phyloP scores from a whole-genome alignment of 805 yeast genomes.

The Hanseniaspora singularis region DNA sequence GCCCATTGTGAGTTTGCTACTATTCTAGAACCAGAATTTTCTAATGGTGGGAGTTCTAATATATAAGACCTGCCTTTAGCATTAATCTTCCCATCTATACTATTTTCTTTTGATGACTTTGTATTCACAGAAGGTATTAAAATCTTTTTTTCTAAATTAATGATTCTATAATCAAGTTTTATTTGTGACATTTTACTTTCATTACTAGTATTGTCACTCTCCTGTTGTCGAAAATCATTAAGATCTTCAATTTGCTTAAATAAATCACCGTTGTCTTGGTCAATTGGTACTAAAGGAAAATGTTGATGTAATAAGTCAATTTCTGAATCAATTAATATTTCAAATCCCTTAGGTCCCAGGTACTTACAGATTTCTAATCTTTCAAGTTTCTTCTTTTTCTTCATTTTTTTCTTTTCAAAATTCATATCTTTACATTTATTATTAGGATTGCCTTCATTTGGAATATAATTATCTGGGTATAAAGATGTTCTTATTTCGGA shows the following conservation, averaged over 20 bases:
- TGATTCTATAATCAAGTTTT: conserved; percentile 25
- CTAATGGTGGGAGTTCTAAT: conserved; percentile 4
- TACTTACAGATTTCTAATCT: conserved; percentile 13
- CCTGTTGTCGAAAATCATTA: conserved; percentile 9
- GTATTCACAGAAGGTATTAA: conserved; percentile 11
- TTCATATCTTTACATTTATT: conserved; percentile 44
- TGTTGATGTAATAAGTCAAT: conserved; percentile 25
- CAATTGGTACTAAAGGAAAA: conserved; percentile 26
- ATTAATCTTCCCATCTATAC: conserved; percentile 15
- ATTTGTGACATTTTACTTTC: conserved; percentile 57
- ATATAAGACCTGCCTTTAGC: conserved; percentile 7
- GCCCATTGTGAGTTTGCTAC: conserved; percentile 24
- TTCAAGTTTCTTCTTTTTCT: conserved; percentile 68
- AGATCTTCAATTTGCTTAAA: conserved; percentile 18
- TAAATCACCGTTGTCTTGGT: conserved; percentile 15
- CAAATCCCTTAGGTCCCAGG: conserved; percentile 24
- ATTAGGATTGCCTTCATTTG: background rate
- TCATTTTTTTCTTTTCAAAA: conserved; percentile 76
- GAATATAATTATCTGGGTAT: background rate
- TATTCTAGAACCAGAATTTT: background rate
- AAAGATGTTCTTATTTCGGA: no score
- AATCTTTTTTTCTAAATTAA: conserved; percentile 3
- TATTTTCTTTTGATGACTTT: conserved; percentile 19
- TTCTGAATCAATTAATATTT: conserved; percentile 21
- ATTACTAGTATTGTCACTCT: conserved; percentile 25